These are phyloP conservation scores for Lumnitzera racemosa DNA, from an alignment of 345 rosid species.

Conservation along the genomic window DNA sequence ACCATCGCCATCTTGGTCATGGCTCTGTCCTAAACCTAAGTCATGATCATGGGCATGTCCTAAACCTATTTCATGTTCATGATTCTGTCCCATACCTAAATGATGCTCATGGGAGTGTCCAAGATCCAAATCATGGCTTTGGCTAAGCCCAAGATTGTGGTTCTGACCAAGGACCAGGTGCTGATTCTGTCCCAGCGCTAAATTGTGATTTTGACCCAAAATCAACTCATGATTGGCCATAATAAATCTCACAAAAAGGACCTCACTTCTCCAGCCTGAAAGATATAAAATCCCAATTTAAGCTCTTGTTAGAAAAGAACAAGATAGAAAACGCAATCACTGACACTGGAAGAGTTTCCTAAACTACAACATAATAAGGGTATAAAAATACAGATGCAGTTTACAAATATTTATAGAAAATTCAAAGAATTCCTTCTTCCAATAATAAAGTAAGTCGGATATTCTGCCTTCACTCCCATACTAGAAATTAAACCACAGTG, in stretches of 20 bases:
- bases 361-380: no score
- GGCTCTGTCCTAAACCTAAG: conserved; percentile 46
- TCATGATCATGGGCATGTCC: conserved; percentile 51
- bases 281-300: background rate
- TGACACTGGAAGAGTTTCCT: no score
- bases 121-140: conserved; percentile 59
- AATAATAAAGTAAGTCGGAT: no score
- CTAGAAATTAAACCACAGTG: no score
- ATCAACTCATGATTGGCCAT: conserved; percentile 86
- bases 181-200: conserved; percentile 60
- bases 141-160: conserved; percentile 52
- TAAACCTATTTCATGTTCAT: conserved; percentile 53
- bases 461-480: no score
- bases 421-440: no score
- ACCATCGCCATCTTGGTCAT: conserved; percentile 42
- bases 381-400: no score
- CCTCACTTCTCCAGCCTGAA: conserved; percentile 4
- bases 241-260: background rate
- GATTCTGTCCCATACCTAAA: conserved; percentile 51
- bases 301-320: no score
- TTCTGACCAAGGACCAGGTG: conserved; percentile 56
- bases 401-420: no score
- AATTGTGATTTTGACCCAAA: conserved; percentile 57
- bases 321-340: no score
- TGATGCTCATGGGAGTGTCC: conserved; percentile 54